phyloP scores from a whole-genome alignment of 805 yeast genomes.

The Saturnispora serradocipensis region DNA sequence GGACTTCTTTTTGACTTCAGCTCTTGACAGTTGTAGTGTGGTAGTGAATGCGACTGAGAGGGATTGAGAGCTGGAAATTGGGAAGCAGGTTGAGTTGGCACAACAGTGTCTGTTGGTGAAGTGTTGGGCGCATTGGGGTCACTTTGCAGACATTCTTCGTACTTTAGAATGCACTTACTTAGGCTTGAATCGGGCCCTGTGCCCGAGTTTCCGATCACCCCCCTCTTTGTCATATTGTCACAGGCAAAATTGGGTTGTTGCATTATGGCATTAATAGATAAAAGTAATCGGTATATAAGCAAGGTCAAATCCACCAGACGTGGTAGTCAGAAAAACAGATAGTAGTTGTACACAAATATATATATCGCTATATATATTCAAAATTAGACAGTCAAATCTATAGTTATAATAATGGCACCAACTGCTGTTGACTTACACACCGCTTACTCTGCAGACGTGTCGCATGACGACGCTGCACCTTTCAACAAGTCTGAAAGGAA shows the following conservation, averaged over 20 bases:
- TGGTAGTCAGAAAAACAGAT: neutral
- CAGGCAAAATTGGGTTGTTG: neutral
- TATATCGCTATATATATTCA: neutral
- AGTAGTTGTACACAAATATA: neutral
- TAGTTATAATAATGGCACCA: conserved; percentile 28
- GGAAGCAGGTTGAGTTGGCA: neutral
- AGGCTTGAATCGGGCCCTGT: neutral
- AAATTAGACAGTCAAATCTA: neutral
- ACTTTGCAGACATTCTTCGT: no score
- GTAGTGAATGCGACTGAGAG: neutral
- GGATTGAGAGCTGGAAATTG: neutral
- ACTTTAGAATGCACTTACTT: neutral
- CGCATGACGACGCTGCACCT: conserved; percentile 17
- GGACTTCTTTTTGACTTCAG: neutral
- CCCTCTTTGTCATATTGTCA: neutral
- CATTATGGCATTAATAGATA: neutral
- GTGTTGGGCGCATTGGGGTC: neutral
- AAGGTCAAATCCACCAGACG: neutral
- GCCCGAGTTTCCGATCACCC: conserved; percentile 1
- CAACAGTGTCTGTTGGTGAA: neutral
- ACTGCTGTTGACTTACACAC: conserved; percentile 31
- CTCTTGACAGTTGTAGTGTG: neutral
- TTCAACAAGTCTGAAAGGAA: conserved; percentile 22
- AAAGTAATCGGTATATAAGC: neutral
- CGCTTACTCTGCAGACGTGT: conserved; percentile 22